Evolutionary conservation across 192 early-diverging fungal genomes (phyloP).

Genomic region (Coemansia javaensis): DNA sequence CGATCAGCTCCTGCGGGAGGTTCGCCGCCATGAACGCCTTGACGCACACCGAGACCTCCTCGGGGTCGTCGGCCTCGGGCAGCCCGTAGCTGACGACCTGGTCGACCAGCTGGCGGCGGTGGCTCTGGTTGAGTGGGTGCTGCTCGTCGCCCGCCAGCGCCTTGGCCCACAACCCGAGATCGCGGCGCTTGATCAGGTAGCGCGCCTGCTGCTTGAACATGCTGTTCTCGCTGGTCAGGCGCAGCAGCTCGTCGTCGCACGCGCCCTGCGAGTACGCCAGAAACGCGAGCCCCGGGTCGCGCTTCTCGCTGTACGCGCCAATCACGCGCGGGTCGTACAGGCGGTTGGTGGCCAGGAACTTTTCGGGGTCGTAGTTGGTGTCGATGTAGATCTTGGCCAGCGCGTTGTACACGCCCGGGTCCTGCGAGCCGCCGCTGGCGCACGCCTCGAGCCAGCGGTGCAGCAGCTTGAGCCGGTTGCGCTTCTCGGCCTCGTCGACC

Average conservation of each 20-base stretch:
- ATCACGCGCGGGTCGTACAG: conserved; percentile 87
- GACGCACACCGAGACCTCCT: conserved; percentile 95
- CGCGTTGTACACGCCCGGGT: conserved; percentile 92
- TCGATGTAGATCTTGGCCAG: conserved; percentile 99
- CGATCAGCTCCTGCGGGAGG: conserved; percentile 93
- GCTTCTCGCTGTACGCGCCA: conserved; percentile 98
- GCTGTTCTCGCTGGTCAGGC: conserved; percentile 95
- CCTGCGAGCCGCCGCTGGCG: conserved; percentile 81
- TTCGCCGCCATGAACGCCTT: conserved; percentile 98
- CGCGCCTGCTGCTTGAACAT: conserved; percentile 99
- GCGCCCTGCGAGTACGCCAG: conserved; percentile 92
- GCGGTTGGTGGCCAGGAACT: conserved; percentile 74
- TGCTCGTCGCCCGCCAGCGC: conserved; percentile 64
- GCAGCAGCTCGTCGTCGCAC: conserved; percentile 90
- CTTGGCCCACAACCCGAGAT: conserved; percentile 77
- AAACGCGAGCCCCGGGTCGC: conserved; percentile 93
- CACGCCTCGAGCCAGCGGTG: conserved; percentile 91
- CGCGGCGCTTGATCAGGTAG: conserved; percentile 88
- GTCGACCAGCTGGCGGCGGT: conserved; percentile 87
- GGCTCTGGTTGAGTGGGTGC: conserved; percentile 62
- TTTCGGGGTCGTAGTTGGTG: conserved; percentile 97
- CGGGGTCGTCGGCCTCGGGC: conserved; percentile 92
- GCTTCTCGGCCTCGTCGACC: conserved; percentile 89
- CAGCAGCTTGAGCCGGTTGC: conserved; percentile 93
- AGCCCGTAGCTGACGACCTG: conserved; percentile 88